These are phyloP conservation scores for Gliomastix tumulicola DNA, from an alignment of 2,329 filamentous ascomycete species.

Conservation along the genomic window DNA sequence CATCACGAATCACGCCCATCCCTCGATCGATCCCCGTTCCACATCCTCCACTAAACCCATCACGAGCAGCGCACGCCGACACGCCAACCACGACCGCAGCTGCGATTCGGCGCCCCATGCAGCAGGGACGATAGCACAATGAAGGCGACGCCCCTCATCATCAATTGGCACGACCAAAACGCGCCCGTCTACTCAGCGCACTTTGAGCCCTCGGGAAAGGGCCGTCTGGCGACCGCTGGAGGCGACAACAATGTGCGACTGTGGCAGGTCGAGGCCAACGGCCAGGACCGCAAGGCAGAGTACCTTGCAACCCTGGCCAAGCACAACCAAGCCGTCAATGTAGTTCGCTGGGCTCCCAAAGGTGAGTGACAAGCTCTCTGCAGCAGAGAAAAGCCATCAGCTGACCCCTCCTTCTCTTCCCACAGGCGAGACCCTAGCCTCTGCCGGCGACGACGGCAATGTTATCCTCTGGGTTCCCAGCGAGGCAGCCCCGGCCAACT, in stretches of 20 bases:
- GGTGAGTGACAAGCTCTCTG: conserved; percentile 46
- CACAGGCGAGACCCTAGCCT: conserved; percentile 86
- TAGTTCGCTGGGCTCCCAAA: conserved; percentile 91
- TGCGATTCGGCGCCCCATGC: conserved; percentile 9
- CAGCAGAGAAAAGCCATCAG: neutral
- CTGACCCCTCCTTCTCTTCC: conserved; percentile 7
- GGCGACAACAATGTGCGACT: conserved; percentile 95
- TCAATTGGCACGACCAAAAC: conserved; percentile 98
- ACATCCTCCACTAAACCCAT: too few species aligned
- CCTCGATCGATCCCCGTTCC: too few species aligned
- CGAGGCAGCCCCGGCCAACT: conserved; percentile 60
- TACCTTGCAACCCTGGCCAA: conserved; percentile 89
- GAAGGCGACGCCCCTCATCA: conserved; percentile 94
- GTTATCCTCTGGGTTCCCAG: conserved; percentile 93
- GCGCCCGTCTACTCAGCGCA: conserved; percentile 95
- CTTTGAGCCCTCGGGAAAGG: conserved; percentile 89
- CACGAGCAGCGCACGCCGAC: too few species aligned
- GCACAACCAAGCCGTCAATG: conserved; percentile 96
- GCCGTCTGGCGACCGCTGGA: conserved; percentile 84
- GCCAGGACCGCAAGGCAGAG: conserved; percentile 80
- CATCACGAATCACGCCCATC: too few species aligned
- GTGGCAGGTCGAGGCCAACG: conserved; percentile 82
- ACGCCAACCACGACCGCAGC: too few species aligned
- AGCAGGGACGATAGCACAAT: conserved; percentile 38
- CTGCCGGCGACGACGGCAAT: conserved; percentile 94